A percentile compares a stretch with the other conserved stretches of the same genome.
phyloP scores from a whole-genome alignment of 257 asterid genomes.

The Capsicum pubescens region DNA sequence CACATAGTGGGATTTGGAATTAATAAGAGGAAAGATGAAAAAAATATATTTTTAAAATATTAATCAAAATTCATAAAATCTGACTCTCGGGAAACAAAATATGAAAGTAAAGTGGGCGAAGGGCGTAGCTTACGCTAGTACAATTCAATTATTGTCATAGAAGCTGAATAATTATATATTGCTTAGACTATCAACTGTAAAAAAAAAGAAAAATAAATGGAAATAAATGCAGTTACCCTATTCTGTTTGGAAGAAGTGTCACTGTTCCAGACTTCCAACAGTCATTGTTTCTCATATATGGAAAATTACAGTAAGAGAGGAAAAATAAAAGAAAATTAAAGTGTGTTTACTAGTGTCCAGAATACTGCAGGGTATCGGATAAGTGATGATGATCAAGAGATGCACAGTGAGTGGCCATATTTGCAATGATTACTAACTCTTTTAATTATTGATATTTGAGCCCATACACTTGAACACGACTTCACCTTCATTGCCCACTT shows the following conservation, averaged over 20 bases:
- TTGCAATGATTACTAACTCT: slow-evolving; percentile 24
- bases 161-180: not conserved
- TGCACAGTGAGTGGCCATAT: not conserved
- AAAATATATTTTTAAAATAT: too few relatives aligned
- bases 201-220: not conserved
- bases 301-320: not conserved
- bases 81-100: too few relatives aligned
- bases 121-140: not conserved
- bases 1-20: too few relatives aligned
- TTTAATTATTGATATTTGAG: slow-evolving; percentile 22
- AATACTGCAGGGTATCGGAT: slow-evolving; percentile 18
- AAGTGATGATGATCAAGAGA: slow-evolving; percentile 7
- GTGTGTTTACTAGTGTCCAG: not conserved
- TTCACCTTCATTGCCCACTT: slow-evolving; percentile 17
- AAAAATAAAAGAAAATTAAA: not conserved
- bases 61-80: too few relatives aligned
- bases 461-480: slow-evolving; percentile 38
- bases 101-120: too few relatives aligned
- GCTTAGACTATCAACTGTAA: not conserved
- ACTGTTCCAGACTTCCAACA: not conserved
- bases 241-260: slow-evolving; percentile 13
- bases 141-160: not conserved
- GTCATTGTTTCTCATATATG: not conserved
- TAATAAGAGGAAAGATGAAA: too few relatives aligned
- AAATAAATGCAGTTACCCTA: not conserved